phyloP scores from a whole-genome alignment of 306 rosid species.

The Macrotyloma uniflorum region DNA sequence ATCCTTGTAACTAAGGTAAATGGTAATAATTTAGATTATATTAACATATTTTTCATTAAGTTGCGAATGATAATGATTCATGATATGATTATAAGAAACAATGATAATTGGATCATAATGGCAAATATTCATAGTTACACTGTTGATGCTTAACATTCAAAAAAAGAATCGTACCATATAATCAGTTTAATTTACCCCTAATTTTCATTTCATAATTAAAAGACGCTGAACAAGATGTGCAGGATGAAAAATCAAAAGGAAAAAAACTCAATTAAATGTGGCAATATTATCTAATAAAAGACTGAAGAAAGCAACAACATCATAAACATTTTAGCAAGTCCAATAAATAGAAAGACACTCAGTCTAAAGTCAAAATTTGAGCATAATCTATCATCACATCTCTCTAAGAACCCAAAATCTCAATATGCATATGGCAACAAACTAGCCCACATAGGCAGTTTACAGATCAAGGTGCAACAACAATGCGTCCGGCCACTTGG shows the following conservation, averaged over 20 bases:
- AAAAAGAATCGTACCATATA: too few species aligned
- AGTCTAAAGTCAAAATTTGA: slow-evolving; percentile 37
- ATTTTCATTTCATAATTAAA: not conserved
- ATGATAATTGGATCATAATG: too few species aligned
- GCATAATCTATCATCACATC: slow-evolving; percentile 25
- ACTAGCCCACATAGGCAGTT: not conserved
- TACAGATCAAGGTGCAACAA: slow-evolving; percentile 40
- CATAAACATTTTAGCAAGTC: slow-evolving; percentile 14
- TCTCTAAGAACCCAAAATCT: slow-evolving; percentile 30
- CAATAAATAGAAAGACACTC: slow-evolving; percentile 20
- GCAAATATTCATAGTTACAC: too few species aligned
- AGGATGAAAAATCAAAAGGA: not conserved
- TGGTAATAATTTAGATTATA: too few species aligned
- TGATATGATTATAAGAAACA: too few species aligned
- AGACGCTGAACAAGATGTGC: not conserved
- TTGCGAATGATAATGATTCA: too few species aligned
- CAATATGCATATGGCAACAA: not conserved
- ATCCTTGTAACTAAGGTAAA: too few species aligned
- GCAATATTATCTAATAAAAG: not conserved
- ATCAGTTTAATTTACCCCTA: not conserved
- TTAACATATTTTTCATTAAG: too few species aligned
- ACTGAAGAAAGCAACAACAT: not conserved
- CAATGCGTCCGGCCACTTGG: slow-evolving; percentile 48
- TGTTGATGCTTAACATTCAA: too few species aligned
- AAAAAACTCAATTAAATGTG: not conserved